Percentiles rank a stretch among this genome's conserved stretches.
Conservation (phyloP, 1,284 basidiomycete genomes). For the Leccinum griseonigrum region DNA sequence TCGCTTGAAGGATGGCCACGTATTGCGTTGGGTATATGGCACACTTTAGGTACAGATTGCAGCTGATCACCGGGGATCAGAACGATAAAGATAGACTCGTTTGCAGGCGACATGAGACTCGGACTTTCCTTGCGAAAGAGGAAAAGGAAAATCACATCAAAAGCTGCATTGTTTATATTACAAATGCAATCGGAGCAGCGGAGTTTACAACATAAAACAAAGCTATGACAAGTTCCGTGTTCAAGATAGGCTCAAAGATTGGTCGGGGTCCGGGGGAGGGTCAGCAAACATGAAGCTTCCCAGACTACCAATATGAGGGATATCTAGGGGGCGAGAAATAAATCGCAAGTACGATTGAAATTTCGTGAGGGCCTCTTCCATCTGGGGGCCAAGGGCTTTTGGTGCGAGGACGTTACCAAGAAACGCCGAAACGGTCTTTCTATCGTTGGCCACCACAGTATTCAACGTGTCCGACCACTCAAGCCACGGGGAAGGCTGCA, state of each 20-base stretch:
- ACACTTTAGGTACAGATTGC: not conserved
- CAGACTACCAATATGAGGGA: not conserved
- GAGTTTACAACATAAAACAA: not conserved
- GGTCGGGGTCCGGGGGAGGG: not conserved
- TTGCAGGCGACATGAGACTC: not conserved
- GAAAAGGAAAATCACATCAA: not conserved
- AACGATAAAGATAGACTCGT: not conserved
- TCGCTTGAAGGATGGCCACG: not conserved
- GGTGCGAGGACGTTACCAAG: not conserved
- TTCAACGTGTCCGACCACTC: not conserved
- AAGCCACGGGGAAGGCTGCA: not conserved
- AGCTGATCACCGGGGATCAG: not conserved
- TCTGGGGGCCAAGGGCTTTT: not conserved
- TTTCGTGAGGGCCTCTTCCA: not conserved
- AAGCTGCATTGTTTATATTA: not conserved
- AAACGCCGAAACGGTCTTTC: not conserved
- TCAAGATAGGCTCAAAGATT: no score
- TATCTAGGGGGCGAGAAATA: not conserved
- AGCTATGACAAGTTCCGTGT: no score
- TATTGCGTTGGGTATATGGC: not conserved
- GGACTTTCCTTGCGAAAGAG: not conserved
- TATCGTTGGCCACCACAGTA: not conserved
- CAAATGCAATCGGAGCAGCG: not conserved
- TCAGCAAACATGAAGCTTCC: not conserved
- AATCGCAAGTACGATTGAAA: not conserved